Conservation (phyloP, 73 alveolate species). For the Urostyla sp. region DNA sequence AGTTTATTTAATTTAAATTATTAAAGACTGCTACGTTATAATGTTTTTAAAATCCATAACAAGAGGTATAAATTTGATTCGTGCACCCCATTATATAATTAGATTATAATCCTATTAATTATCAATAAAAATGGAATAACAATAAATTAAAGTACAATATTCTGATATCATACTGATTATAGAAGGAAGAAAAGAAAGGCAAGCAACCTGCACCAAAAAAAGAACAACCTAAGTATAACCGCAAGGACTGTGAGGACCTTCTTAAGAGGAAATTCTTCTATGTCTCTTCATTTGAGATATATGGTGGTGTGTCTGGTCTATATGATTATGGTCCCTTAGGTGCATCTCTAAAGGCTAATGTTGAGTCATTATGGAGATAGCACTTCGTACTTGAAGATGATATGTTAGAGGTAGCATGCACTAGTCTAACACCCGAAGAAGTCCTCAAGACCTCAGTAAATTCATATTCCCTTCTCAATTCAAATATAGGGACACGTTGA, state of each 20-base stretch:
- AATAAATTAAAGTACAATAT: background rate
- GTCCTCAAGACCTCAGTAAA: conserved; percentile 91
- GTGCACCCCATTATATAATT: background rate
- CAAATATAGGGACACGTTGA: conserved; percentile 96
- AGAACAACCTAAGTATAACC: conserved; percentile 32
- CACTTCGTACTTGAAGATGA: conserved; percentile 98
- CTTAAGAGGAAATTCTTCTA: conserved; percentile 92
- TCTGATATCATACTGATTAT: background rate
- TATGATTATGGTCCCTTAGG: conserved; percentile 99
- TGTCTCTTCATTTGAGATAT: conserved; percentile 92
- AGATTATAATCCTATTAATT: background rate
- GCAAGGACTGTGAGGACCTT: conserved; percentile 84
- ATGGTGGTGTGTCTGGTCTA: conserved; percentile 99
- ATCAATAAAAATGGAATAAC: background rate
- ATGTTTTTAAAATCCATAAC: background rate
- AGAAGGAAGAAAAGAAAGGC: background rate
- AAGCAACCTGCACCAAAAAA: background rate
- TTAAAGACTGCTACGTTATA: too few relatives aligned
- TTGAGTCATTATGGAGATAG: conserved; percentile 95
- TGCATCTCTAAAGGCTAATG: conserved; percentile 92
- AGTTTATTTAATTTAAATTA: too few relatives aligned
- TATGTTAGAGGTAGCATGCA: conserved; percentile 95
- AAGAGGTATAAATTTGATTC: background rate
- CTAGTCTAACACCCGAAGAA: conserved; percentile 91
- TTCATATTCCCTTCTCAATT: background rate